These are phyloP conservation scores for Tetrapisispora taiwanensis DNA, from an alignment of 805 yeast species.

Conservation along the genomic window DNA sequence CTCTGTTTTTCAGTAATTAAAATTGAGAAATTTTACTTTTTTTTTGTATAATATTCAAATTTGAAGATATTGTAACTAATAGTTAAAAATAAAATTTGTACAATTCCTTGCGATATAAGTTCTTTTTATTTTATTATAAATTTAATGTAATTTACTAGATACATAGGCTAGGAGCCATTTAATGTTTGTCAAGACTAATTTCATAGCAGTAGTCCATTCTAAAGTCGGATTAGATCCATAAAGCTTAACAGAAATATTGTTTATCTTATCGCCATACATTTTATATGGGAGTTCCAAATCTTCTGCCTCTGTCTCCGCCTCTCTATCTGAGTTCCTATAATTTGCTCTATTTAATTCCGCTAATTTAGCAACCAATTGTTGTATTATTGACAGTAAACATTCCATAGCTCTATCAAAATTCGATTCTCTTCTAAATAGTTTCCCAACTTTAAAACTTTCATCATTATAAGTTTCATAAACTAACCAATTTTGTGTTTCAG, in stretches of 20 bases:
- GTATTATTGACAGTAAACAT: conserved; percentile 43
- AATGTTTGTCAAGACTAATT: conserved; percentile 63
- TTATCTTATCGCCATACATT: conserved; percentile 63
- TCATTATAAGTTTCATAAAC: conserved; percentile 50
- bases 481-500: conserved; percentile 30
- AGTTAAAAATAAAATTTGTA: not conserved
- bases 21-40: too few relatives aligned
- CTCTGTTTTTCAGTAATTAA: not conserved
- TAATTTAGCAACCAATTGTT: conserved; percentile 19
- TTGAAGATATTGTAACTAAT: too few relatives aligned
- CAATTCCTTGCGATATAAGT: too few relatives aligned
- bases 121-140: too few relatives aligned
- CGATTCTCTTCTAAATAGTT: conserved; percentile 52
- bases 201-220: conserved; percentile 88
- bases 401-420: conserved; percentile 75
- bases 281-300: conserved; percentile 58
- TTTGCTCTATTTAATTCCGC: not conserved
- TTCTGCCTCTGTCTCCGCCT: not conserved
- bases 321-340: too few relatives aligned
- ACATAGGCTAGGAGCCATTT: conserved; percentile 81
- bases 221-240: conserved; percentile 53
- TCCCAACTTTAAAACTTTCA: conserved; percentile 69
- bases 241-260: conserved; percentile 64
- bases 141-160: conserved; percentile 31
- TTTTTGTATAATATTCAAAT: too few relatives aligned